Conservation (phyloP, 805 yeast species). For the Starmerella scarabaei region DNA sequence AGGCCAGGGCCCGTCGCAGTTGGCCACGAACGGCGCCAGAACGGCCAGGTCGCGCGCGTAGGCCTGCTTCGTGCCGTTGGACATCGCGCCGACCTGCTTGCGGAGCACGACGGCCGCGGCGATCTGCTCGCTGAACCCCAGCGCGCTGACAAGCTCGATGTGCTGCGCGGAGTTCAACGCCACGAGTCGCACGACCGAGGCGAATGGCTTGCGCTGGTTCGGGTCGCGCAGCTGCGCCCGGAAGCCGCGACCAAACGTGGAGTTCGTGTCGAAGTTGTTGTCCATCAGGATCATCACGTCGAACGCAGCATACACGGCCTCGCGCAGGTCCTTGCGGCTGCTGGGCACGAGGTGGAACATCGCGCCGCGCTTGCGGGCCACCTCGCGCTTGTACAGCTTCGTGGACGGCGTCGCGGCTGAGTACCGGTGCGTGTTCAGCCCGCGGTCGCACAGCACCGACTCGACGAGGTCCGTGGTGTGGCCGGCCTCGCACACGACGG, state of each 20-base stretch:
- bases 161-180: conserved; percentile 80
- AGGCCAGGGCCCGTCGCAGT: conserved; percentile 49
- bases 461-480: conserved; percentile 64
- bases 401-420: conserved; percentile 35
- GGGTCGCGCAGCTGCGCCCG: conserved; percentile 25
- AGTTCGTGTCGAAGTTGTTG: conserved; percentile 38
- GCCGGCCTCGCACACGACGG: conserved; percentile 57
- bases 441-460: conserved; percentile 62
- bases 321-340: conserved; percentile 23
- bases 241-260: conserved; percentile 26
- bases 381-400: conserved; percentile 14
- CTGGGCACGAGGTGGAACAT: conserved; percentile 34
- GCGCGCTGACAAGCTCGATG: conserved; percentile 38
- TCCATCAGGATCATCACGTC: conserved; percentile 57
- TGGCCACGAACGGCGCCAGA: conserved; percentile 47
- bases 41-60: conserved; percentile 53
- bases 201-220: conserved; percentile 20
- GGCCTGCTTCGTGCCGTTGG: conserved; percentile 66
- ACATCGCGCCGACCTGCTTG: conserved; percentile 68
- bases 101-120: conserved; percentile 74
- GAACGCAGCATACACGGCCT: conserved; percentile 28
- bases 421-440: conserved; percentile 49
- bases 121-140: conserved; percentile 46
- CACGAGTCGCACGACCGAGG: conserved; percentile 55
- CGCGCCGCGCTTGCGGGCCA: conserved; percentile 13